Evolutionary conservation across 805 yeast species (phyloP), one percentile per base, ranked within the genome.

Genomic region (Priceomyces medius): DNA sequence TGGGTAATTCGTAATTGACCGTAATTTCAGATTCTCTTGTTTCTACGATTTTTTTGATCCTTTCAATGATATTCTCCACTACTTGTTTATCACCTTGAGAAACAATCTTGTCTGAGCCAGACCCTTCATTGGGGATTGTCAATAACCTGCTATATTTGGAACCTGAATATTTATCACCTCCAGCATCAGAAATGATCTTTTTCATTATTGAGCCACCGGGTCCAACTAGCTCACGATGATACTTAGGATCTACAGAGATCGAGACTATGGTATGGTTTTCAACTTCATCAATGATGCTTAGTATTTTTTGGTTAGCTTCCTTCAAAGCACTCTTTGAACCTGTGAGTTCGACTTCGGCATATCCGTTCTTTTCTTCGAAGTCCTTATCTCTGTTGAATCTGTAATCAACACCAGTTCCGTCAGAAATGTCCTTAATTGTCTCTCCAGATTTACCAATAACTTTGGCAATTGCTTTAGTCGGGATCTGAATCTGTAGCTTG

Each of bases 381-480:
- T 69, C 73, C 19, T 32, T 18, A 42, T 68, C 68, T 50, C 73
- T 67, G 45, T 59, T 57, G 49, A 71, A 68, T 38, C 62, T 57
- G 60, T 79, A 72, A 49, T 81, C 83, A 38, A 81, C 79, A 35
- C 83, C 86, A 28, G 81, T 67, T 31, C 75, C 79, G 38, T 83
- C 89, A 46, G 87, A 79, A 43, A 95, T 83, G 56, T 85, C 87
- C 47, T 82, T 85, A 55, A 93, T 84, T 38, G 76, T 77, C 46
- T 87, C 91, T 59, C 98, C 97, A 45, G 75, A 73, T 56, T 85
- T 88, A 55, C 99, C 99, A 59, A 93, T 89, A 44, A 93, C 81
- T 58, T 88, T 76, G 16, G 97, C 76, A 45, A 91, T 76, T n/a
- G 88, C 83, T 46, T 75, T 78, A 32, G 74, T 60, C 28, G 97